These are phyloP conservation scores for Agastache rugosa DNA, from an alignment of 257 asterid species.

Conservation along the genomic window DNA sequence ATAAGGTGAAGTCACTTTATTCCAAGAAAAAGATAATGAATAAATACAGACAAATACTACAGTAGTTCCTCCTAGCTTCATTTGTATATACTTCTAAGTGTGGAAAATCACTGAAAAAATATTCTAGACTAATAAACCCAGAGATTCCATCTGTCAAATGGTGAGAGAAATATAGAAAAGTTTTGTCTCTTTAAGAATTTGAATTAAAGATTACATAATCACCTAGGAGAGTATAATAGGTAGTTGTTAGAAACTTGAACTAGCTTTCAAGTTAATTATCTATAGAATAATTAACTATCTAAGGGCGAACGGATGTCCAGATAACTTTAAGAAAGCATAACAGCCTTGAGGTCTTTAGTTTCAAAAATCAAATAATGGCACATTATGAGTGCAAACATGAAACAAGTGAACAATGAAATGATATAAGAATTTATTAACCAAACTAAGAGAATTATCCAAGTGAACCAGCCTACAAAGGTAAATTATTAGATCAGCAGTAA, in stretches of 20 bases:
- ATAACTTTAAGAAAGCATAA: conserved; percentile 4
- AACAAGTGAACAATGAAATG: conserved; percentile 8
- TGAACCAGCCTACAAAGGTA: background rate
- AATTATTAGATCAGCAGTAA: background rate
- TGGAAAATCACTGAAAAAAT: conserved; percentile 6
- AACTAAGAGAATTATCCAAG: background rate
- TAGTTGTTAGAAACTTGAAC: conserved; percentile 13
- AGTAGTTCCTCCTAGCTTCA: conserved; percentile 12
- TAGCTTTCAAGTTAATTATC: background rate
- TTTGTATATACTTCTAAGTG: conserved; percentile 6
- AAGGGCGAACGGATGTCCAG: background rate
- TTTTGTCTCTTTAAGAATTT: background rate
- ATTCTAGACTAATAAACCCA: background rate
- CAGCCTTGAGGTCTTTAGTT: conserved; percentile 9
- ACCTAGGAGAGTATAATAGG: conserved; percentile 13
- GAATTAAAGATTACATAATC: background rate
- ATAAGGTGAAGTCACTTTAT: background rate
- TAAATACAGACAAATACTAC: background rate
- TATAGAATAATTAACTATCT: conserved; percentile 7
- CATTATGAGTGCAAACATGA: background rate
- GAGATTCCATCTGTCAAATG: background rate
- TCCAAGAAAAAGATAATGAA: background rate
- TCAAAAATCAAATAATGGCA: conserved; percentile 17
- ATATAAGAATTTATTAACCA: background rate
- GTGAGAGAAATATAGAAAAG: background rate